Conservation (phyloP, 176 grass and related monocot species). For the Eragrostis curvula region DNA sequence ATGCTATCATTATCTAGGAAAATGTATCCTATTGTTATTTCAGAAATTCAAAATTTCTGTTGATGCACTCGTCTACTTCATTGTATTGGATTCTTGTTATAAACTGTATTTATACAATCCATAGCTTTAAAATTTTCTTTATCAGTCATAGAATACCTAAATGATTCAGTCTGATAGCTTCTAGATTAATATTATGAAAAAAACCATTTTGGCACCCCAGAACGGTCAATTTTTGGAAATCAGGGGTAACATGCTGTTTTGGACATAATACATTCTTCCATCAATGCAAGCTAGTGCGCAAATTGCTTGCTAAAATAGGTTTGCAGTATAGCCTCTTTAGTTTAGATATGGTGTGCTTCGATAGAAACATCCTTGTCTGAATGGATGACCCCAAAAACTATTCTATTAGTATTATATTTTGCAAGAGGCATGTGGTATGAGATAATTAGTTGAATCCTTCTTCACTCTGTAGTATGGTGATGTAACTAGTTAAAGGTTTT, state of each 20-base stretch:
- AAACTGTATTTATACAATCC: conserved; percentile 3
- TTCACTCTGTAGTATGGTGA: neutral
- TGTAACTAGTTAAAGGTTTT: neutral
- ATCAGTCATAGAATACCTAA: neutral
- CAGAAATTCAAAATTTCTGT: neutral
- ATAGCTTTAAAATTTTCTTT: conserved; percentile 7
- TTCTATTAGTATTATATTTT: neutral
- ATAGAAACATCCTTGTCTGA: conserved; percentile 3
- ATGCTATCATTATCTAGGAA: conserved; percentile 18
- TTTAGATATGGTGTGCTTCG: conserved; percentile 7
- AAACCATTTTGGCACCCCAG: neutral
- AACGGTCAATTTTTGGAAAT: conserved; percentile 11
- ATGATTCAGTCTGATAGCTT: neutral
- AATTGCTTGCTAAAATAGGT: conserved; percentile 27
- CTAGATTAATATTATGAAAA: neutral
- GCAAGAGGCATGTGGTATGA: neutral
- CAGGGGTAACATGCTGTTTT: neutral
- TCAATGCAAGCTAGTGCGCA: neutral
- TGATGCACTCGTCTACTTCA: neutral
- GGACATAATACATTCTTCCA: conserved; percentile 1
- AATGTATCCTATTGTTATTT: neutral
- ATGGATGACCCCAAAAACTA: neutral
- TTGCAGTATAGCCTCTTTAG: neutral
- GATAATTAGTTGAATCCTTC: conserved; percentile 2
- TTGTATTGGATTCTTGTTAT: conserved; percentile 1